phyloP scores from a whole-genome alignment of 805 yeast species.

The Sungouiozyma intestinalis region DNA sequence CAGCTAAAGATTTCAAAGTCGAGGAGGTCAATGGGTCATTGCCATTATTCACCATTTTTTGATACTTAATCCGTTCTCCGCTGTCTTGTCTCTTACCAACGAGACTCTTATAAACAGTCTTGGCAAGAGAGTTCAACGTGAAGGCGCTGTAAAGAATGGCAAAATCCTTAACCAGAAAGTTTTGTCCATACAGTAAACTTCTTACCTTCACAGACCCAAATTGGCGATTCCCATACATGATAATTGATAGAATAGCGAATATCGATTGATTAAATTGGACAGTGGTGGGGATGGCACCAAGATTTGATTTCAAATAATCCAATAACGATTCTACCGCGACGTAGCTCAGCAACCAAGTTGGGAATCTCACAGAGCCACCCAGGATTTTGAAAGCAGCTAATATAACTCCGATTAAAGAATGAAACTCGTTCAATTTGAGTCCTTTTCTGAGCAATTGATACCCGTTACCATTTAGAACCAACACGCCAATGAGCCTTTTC shows the following conservation, averaged over 20 bases:
- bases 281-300: neutral
- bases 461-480: neutral
- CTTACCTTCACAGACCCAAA: neutral
- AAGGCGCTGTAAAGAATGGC: neutral
- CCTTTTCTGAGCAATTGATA: neutral
- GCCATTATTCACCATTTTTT: no score
- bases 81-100: neutral
- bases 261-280: neutral
- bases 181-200: neutral
- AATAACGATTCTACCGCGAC: neutral
- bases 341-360: neutral
- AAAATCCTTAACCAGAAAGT: neutral
- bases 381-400: neutral
- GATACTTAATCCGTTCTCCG: no score
- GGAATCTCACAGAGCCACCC: neutral
- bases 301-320: neutral
- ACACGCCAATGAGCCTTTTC: neutral
- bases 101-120: neutral
- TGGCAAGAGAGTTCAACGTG: neutral
- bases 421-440: neutral
- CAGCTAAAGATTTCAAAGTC: constrained; percentile 12
- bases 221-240: neutral
- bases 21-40: neutral
- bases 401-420: neutral
- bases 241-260: neutral